These are phyloP conservation scores for Vickermania ingenoplastis DNA, from an alignment of 208 protist genomes.

Conservation along the genomic window DNA sequence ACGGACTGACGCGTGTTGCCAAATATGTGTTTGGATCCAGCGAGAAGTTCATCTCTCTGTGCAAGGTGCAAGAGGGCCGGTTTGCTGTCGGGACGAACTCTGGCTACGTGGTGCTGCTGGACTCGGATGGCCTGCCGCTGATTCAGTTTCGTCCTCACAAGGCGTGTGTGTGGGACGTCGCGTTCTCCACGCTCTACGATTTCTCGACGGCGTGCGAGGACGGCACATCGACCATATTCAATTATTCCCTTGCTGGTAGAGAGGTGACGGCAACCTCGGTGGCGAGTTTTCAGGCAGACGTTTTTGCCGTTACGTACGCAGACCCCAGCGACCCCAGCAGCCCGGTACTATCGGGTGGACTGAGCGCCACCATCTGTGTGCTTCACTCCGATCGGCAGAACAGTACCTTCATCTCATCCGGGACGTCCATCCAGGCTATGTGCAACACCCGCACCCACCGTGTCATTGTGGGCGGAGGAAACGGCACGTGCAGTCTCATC, in stretches of 20 bases:
- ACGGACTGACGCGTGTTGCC: slow-evolving; percentile 64
- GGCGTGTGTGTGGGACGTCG: slow-evolving; percentile 84
- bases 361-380: slow-evolving; percentile 79
- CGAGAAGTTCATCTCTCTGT: slow-evolving; percentile 86
- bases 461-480: slow-evolving; percentile 76
- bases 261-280: slow-evolving; percentile 73
- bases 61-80: slow-evolving; percentile 62
- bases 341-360: slow-evolving; percentile 72
- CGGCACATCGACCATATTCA: slow-evolving; percentile 79
- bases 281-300: slow-evolving; percentile 81
- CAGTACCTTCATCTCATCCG: slow-evolving; percentile 75
- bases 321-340: slow-evolving; percentile 57
- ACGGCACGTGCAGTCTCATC: slow-evolving; percentile 64
- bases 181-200: slow-evolving; percentile 74
- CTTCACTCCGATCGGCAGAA: slow-evolving; percentile 80
- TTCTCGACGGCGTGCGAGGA: slow-evolving; percentile 84
- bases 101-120: slow-evolving; percentile 82
- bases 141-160: slow-evolving; percentile 86
- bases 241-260: slow-evolving; percentile 73
- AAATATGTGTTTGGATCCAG: slow-evolving; percentile 78
- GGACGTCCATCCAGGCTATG: slow-evolving; percentile 83
- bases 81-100: slow-evolving; percentile 84
- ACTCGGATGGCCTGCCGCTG: slow-evolving; percentile 70
- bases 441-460: slow-evolving; percentile 49
- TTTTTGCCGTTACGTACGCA: slow-evolving; percentile 81